Evolutionary conservation across 768 basidiomycete genomes (phyloP), one percentile per base, ranked within the genome.

Genomic region (Kwoniella dejecticola): DNA sequence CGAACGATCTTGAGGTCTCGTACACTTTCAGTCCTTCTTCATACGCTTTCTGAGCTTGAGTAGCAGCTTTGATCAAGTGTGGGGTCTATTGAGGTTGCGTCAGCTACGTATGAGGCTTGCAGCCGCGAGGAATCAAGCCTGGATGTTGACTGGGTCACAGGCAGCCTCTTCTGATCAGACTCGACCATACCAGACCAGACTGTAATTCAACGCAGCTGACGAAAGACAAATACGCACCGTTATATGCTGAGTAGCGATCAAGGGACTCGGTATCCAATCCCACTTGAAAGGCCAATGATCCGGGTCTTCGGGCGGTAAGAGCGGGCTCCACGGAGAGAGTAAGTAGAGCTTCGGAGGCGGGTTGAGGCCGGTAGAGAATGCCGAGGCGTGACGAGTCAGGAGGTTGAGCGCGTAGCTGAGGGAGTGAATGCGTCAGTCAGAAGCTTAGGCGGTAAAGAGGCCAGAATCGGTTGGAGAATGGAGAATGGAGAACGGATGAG

Each of bases 311-410:
- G 57, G 21, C 0, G 70, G 68, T n/a, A 71, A 52, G 5, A 64
- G 63, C 15, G 72, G 70, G 12, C 63, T 60, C 72, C 72, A 74
- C 4, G 72, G 70, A 2, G 72, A 54, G 3, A 74, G 40, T 38
- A 71, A 55, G 41, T 68, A 74, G 10, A 74, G 3, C n/a, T 19
- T 48, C 15, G 71, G 71, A n/a, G 71, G 71, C 2, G 69, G 69
- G 7, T 50, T 31, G 4, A 73, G 59, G 21, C 29, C 33, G 1
- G 64, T 46, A 15, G 26, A 12, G 50, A 74, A 74, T 24, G 46
- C 36, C 17, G 62, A 57, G 2, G 70, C 50, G 41, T 71, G 63
- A n/a, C 69, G 47, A 3, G 64, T 55, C 1, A 71, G 53, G 13
- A 74, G 70, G 26, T 67, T 61, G 4, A 71, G 62, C 3, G 68